Evolutionary conservation across 148 eudicot genomes (phyloP), one percentile per base, ranked within the genome.

Genomic region (Nepenthes gracilis): DNA sequence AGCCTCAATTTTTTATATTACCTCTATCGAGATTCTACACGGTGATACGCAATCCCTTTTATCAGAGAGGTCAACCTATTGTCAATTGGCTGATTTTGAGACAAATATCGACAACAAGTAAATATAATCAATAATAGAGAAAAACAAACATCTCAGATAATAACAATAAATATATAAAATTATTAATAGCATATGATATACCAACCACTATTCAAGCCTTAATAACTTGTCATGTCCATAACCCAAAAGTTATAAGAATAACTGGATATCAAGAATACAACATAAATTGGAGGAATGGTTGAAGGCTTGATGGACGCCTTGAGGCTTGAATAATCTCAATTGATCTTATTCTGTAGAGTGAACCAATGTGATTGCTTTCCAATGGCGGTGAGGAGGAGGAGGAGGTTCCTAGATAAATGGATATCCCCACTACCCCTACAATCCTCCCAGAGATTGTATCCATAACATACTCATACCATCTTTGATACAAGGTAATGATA

Each of bases 161-260:
- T 23, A 23, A 23, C 0, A 23, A 23, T 0, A 23, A 23, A 23
- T 23, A 23, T 23, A 23, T 0, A 23, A 23, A n/a, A n/a, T n/a
- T n/a, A n/a, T n/a, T n/a, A n/a, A 23, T 23, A 23, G 23, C 23
- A 0, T 23, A 23, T 23, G 23, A 23, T 23, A 23, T 23, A 23
- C 23, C 23, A 23, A 23, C 23, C 23, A 23, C 23, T 23, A 23
- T 23, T 23, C 23, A 0, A 23, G 23, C 96, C 97, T 0, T 77
- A 63, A 73, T 91, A 91, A 2, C 79, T 80, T 2, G 75, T 81
- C 1, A 85, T 72, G 76, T 91, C 97, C 97, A 91, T 2, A 96
- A 83, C 38, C 67, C 23, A 23, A 23, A 23, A 23, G 23, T 0
- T 23, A 23, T 23, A 23, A 23, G 23, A 23, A 23, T 23, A 23